These are phyloP conservation scores for Mangifera indica DNA, from an alignment of 345 rosid species.

Conservation along the genomic window DNA sequence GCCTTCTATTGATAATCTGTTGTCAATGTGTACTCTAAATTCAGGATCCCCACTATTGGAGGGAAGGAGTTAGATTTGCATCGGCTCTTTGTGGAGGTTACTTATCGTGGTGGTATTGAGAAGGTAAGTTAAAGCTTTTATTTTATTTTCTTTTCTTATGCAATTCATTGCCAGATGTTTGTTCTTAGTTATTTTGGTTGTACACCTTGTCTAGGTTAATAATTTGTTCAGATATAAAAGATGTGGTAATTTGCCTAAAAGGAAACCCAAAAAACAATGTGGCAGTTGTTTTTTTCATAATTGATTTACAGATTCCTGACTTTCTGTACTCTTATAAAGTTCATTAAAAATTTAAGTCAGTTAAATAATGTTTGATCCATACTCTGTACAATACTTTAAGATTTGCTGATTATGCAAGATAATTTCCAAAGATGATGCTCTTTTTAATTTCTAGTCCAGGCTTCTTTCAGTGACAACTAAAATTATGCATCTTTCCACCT, in stretches of 20 bases:
- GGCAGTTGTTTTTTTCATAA: not conserved
- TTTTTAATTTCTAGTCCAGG: not conserved
- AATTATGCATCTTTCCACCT: not conserved
- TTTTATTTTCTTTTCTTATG: too few relatives aligned
- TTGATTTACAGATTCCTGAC: not conserved
- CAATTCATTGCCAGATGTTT: not conserved
- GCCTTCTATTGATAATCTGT: not conserved
- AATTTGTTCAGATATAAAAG: not conserved
- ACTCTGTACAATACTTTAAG: too few relatives aligned
- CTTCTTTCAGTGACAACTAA: not conserved
- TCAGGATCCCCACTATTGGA: constrained; percentile 91
- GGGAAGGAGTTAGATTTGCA: constrained; percentile 92
- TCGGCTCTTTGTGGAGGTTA: constrained; percentile 85
- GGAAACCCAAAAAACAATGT: not conserved
- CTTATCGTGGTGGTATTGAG: constrained; percentile 88
- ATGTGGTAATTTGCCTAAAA: too few relatives aligned
- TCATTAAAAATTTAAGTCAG: too few relatives aligned
- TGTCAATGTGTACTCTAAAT: constrained; percentile 7
- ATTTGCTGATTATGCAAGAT: not conserved
- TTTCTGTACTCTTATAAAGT: not conserved
- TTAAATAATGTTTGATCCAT: too few relatives aligned
- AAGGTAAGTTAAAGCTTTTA: constrained; percentile 50
- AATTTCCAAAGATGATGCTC: not conserved
- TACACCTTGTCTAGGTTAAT: not conserved
- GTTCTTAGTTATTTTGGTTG: not conserved